Base-by-base conservation (phyloP, 108 stramenopile species). In the Pseudonitzschia pungens region DNA sequence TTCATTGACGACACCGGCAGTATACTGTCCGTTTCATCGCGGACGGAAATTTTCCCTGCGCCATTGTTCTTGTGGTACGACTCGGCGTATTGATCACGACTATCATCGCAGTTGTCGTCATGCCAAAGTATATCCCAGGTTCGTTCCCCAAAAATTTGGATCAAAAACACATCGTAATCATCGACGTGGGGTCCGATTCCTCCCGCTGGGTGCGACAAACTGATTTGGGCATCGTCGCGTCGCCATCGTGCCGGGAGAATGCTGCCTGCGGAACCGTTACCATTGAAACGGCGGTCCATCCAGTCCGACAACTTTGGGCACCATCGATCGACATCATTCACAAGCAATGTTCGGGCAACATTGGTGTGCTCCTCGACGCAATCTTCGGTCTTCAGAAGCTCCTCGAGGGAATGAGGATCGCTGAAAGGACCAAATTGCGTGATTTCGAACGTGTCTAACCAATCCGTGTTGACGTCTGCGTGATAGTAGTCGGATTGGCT, bases 181-280 rank as follows among this genome's bases (percentile, higher is more conserved):
- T 98, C 97, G 15, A 97, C 94, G 72, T 98, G 97, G 4, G 95
- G 89, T 41, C 96, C 97, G 60, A 98, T 96, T 15, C 95, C 93
- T 15, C 96, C 96, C 2, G 81, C 83, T 11, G 44, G 41, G 31
- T 76, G 66, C 18, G 93, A 74, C 54, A 93, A 55, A 84, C 90
- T 89, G 56, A 96, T 84, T 80, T 97, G 90, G 55, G 87, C 96
- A 84, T 97, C 91, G 62, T 96, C 92, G 53, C 89, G 82, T 69
- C 92, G 60, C 92, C 92, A 93, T 63, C 85, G 75, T 36, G 92
- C 90, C 51, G 87, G 50, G 18, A 89, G 76, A 33, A 62, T 33
- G 20, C 60, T 33, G 6, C 60, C 60, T n/a, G 2, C 33, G 16
- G 33, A 14, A 33, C 29, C 32, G 36, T 33, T n/a, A 32, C 74